Percentiles rank a stretch among this genome's conserved stretches.
Evolutionary conservation across 371 early-diverging fungal species (phyloP).

Genomic region (Syncephalastrum racemosum): DNA sequence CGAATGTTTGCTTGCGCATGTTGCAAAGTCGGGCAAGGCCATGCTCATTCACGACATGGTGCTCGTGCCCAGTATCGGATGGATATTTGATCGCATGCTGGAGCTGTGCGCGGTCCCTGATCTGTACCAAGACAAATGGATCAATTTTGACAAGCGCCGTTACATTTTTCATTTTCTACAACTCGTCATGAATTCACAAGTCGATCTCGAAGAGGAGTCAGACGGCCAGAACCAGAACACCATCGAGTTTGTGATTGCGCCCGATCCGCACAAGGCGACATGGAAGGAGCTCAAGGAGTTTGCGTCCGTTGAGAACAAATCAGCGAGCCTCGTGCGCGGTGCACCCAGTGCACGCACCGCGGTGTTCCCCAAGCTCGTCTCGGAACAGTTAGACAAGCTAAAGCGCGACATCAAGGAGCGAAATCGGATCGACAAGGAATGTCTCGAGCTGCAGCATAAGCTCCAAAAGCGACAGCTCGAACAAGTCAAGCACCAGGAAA

Average conservation of each 20-base stretch:
- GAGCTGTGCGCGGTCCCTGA: conserved; percentile 50
- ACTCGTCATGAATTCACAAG: conserved; percentile 45
- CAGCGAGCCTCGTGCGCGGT: conserved; percentile 3
- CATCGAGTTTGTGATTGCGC: conserved; percentile 27
- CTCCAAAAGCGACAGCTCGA: conserved; percentile 72
- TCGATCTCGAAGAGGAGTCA: conserved; percentile 22
- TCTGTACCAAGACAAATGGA: conserved; percentile 41
- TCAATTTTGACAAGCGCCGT: conserved; percentile 74
- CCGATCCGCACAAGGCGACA: conserved; percentile 18
- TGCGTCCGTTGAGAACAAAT: conserved; percentile 39
- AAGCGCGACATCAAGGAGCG: conserved; percentile 72
- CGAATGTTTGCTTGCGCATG: conserved; percentile 35
- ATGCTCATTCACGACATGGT: conserved; percentile 5
- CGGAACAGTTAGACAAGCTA: conserved; percentile 67
- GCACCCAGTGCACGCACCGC: conserved; percentile 18
- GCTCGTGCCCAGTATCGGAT: conserved; percentile 51
- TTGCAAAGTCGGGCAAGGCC: conserved; percentile 3
- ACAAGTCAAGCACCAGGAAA: conserved; percentile 64
- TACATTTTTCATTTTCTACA: conserved; percentile 65
- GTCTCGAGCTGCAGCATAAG: conserved; percentile 63
- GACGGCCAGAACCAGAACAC: conserved; percentile 10
- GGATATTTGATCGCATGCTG: conserved; percentile 57
- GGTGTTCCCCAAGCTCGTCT: conserved; percentile 59
- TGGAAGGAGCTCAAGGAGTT: conserved; percentile 43
- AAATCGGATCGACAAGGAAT: conserved; percentile 68